Conservation (phyloP, 805 yeast species). For the Cyberlindnera mississippiensis region DNA sequence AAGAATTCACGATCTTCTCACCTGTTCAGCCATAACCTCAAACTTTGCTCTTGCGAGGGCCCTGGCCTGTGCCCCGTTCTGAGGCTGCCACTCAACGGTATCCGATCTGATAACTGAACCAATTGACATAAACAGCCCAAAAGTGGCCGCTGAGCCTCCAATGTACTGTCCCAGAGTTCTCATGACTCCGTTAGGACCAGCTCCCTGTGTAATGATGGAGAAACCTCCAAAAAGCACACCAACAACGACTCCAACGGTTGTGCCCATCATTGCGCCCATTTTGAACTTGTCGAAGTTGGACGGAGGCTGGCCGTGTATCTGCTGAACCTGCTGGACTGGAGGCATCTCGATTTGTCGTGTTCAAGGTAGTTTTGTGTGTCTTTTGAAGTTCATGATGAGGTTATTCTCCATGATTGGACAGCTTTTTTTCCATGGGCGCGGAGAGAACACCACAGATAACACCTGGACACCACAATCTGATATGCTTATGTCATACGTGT, state of each 20-base stretch:
- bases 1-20: slow-evolving; percentile 7
- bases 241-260: slow-evolving; percentile 77
- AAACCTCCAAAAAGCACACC: slow-evolving; percentile 94
- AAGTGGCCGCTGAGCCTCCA: slow-evolving; percentile 94
- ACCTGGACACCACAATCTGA: not conserved
- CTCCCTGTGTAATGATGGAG: slow-evolving; percentile 86
- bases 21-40: slow-evolving; percentile 24
- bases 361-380: too few species aligned
- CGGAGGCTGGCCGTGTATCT: slow-evolving; percentile 53
- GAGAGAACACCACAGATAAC: too few species aligned
- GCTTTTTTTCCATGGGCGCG: not conserved
- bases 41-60: slow-evolving; percentile 43
- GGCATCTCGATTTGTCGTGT: slow-evolving; percentile 22
- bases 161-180: slow-evolving; percentile 96
- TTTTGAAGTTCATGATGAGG: too few species aligned
- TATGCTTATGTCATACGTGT: too few species aligned
- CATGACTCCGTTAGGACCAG: slow-evolving; percentile 98
- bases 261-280: slow-evolving; percentile 98
- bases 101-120: slow-evolving; percentile 91
- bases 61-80: slow-evolving; percentile 34
- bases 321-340: slow-evolving; percentile 70
- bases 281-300: slow-evolving; percentile 94
- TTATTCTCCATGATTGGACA: not conserved
- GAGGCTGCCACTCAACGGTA: slow-evolving; percentile 23
- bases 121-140: slow-evolving; percentile 93